Base-by-base conservation (phyloP, 164 flowering plant species). In the Warburgia ugandensis region DNA sequence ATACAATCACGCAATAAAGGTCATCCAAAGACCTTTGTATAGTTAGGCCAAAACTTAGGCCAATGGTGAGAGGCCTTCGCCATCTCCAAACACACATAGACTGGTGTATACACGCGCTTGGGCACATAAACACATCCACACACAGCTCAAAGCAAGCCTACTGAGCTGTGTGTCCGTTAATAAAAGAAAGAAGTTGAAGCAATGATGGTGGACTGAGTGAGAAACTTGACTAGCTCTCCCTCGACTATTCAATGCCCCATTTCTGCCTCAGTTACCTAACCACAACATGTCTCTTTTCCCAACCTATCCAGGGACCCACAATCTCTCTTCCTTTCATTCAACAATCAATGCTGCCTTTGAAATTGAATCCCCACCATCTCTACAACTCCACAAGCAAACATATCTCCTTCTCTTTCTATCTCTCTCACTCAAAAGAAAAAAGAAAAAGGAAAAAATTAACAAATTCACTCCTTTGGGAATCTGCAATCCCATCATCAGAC, bases 381-480 rank as follows among this genome's bases (percentile, higher is more conserved):
- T 58, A 65, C 71, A n/a, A 65, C 68, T 56, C 73, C 77, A 66
- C 70, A 36, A 40, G 39, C 48, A 40, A 16, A 33, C 21, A 43
- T 57, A 56, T 30, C 36, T 29, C 40, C 6, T 17, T 41, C 38
- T 45, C 50, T 55, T 29, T 29, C 56, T 57, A 62, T 52, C 58
- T 56, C 48, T 19, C 65, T 45, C 77, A 50, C 65, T 49, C 60
- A n/a, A n/a, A n/a, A n/a, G n/a, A n/a, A n/a, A n/a, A n/a, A n/a
- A 23, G 32, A 22, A 53, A 44, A 29, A 56, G 49, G 5, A 45
- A 45, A 60, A 64, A 49, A 46, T 53, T 48, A 60, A 56, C 71
- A 60, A 68, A 53, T 67, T 73, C 72, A 60, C 67, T 52, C 79
- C 84, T 79, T 81, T 69, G 96, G 96, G 96, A 87, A 84, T 82